Base-by-base conservation (phyloP, 2,329 filamentous ascomycete species). In the Chaetomium strumarium region DNA sequence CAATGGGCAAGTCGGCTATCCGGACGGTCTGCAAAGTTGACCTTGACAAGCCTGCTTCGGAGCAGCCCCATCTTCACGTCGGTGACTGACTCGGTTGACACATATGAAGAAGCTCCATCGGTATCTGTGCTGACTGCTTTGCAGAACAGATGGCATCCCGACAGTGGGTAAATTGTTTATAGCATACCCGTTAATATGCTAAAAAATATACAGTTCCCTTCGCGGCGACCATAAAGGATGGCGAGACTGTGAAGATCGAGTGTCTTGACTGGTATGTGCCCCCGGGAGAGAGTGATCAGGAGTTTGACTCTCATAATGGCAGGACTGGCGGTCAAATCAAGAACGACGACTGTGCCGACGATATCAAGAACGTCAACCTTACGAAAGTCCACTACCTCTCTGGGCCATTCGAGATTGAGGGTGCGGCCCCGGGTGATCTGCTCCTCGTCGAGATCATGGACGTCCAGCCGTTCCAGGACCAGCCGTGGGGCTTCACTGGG, bases 141-240 rank as follows among this genome's bases (percentile, higher is more conserved):
- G 17, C 59, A 90, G 86, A 96, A 96, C 64, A 79, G 90, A 67
- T 96, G 90, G 91, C 91, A 96, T 65, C 91, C 91, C 34, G 90
- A 95, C 59, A 85, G 88, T 90, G 76, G 48, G 76, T 64, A 12
- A 3, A 16, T 14, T 8, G 8, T 20, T 5, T 3, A 11, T 6
- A n/a, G n/a, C 14, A 44, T 5, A 4, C 7, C 29, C 14, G 7
- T 5, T 14, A 7, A 29, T 11, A 24, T 12, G 14, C 31, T 49
- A 16, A 19, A 51, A 51, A 17, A 13, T 29, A 1, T 36, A 3
- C 55, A 93, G 88, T 95, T 47, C 91, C 91, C 0, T 81, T 79
- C 51, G 78, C 77, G 46, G 86, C 77, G 31, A 82, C 78, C 1
- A 90, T 96, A 63, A 84, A 86, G 62, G 84, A 91, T 64, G 85